A percentile compares a stretch with the other conserved stretches of the same genome.
phyloP scores from a whole-genome alignment of 2,329 filamentous ascomycete genomes.

The Malbranchea zuffiana region DNA sequence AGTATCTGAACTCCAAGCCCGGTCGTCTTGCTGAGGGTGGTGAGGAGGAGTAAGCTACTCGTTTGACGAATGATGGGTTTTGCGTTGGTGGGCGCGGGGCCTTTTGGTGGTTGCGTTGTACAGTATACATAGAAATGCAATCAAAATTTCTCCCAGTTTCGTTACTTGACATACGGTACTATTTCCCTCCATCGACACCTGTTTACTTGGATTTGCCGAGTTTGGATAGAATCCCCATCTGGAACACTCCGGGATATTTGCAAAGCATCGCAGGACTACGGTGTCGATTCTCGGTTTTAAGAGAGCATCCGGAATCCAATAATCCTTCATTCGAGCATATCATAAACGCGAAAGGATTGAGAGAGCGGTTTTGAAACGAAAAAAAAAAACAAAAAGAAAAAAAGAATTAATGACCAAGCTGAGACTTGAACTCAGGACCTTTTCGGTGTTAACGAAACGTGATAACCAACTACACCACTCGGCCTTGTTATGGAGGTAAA shows the following conservation, averaged over 20 bases:
- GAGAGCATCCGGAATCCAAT: no score
- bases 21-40: constrained; percentile 30
- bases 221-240: no score
- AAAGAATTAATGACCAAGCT: constrained; percentile 12
- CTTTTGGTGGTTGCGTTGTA: constrained; percentile 26
- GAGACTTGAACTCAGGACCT: constrained; percentile 16
- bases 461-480: constrained; percentile 15
- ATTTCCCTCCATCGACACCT: no score
- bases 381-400: constrained; percentile 5
- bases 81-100: not conserved
- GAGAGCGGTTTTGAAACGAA: not conserved
- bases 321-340: no score
- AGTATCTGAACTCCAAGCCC: constrained; percentile 42
- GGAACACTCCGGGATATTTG: no score
- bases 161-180: no score
- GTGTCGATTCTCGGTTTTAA: no score
- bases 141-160: constrained; percentile 13
- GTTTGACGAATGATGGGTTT: constrained; percentile 1
- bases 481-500: constrained; percentile 2
- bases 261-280: no score
- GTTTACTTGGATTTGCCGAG: no score
- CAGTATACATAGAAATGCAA: constrained; percentile 35
- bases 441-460: constrained; percentile 14
- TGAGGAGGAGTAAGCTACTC: constrained; percentile 21
- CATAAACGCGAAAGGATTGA: no score